Base-by-base conservation (phyloP, 192 early-diverging fungal species). In the Backusella psychrophila region DNA sequence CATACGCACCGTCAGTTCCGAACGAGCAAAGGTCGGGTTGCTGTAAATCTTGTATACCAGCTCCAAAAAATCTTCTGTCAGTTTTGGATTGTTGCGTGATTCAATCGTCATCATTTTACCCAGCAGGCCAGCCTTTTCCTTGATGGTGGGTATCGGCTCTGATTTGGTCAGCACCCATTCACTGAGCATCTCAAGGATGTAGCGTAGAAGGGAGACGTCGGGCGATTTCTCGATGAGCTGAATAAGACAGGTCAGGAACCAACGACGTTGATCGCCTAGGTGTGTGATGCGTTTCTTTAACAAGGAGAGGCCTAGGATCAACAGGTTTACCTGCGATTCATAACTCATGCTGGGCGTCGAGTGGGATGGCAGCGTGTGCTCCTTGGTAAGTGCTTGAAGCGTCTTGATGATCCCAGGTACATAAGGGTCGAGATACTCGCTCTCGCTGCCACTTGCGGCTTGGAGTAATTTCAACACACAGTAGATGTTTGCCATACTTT, bases 131-230 rank as follows among this genome's bases (percentile, higher is more conserved):
- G 96, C 93, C 81, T 99, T 98, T 76, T 99, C 98, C 81, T 96
- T 97, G 74, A 95, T 89, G 8, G 98, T 98, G 2, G 98, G 98
- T 83, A 98, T 97, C 6, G 93, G 85, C 65, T 97, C 96, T 4
- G 78, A 77, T 38, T 89, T 87, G 21, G 87, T 89, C 35, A 94
- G 79, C 1, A 98, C 88, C 98, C 98, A 99, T 63, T 92, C 89
- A 46, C 91, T 89, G 5, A 94, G 89, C 87, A 98, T 93, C 17
- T 90, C 88, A 66, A 99, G 82, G 34, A 99, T 92, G 3, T 88
- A 86, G 14, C 90, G 81, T 14, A 94, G 81, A 7, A 99, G 83
- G 29, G 86, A 88, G 6, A 88, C 79, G 67, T 96, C 91, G 19
- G 88, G 90, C 12, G 94, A 90, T 66, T 93, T 89, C 75, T 97